These are phyloP conservation scores for Pleurotus salmoneostramineus DNA, from an alignment of 768 basidiomycete genomes.

Conservation along the genomic window DNA sequence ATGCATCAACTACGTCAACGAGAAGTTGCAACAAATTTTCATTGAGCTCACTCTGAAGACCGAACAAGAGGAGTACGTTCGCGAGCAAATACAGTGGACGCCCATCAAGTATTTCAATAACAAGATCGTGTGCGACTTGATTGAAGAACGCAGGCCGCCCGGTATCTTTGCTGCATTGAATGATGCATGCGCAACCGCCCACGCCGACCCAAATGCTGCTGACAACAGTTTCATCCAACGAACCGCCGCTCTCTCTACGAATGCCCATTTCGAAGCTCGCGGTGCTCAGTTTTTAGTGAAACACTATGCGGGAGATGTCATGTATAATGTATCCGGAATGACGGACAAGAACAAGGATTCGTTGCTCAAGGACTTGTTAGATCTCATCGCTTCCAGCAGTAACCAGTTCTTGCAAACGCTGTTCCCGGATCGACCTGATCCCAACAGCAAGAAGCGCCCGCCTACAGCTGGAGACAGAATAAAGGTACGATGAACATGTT, in stretches of 20 bases:
- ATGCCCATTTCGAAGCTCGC: conserved; percentile 92
- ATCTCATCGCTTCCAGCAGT: conserved; percentile 75
- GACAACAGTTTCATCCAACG: conserved; percentile 97
- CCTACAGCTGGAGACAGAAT: conserved; percentile 98
- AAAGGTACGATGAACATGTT: conserved; percentile 49
- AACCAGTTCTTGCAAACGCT: conserved; percentile 85
- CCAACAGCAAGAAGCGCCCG: conserved; percentile 95
- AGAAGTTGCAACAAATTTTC: conserved; percentile 99
- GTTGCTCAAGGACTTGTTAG: conserved; percentile 90
- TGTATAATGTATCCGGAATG: conserved; percentile 97
- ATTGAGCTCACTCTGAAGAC: conserved; percentile 98
- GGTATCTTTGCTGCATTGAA: conserved; percentile 98
- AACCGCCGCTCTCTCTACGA: conserved; percentile 72
- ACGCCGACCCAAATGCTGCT: conserved; percentile 93
- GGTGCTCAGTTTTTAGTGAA: conserved; percentile 92
- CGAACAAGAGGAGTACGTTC: conserved; percentile 98
- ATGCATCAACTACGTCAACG: conserved; percentile 99
- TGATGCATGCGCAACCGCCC: conserved; percentile 98
- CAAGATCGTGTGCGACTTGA: conserved; percentile 96
- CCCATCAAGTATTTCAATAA: conserved; percentile 99
- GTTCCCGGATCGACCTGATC: conserved; percentile 94
- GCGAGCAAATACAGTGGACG: conserved; percentile 98
- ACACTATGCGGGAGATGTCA: conserved; percentile 98
- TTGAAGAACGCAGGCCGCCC: conserved; percentile 94
- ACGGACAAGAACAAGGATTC: conserved; percentile 99